Evolutionary conservation across 352 stramenopile species (phyloP).

Genomic region (Phytophthora melonis): DNA sequence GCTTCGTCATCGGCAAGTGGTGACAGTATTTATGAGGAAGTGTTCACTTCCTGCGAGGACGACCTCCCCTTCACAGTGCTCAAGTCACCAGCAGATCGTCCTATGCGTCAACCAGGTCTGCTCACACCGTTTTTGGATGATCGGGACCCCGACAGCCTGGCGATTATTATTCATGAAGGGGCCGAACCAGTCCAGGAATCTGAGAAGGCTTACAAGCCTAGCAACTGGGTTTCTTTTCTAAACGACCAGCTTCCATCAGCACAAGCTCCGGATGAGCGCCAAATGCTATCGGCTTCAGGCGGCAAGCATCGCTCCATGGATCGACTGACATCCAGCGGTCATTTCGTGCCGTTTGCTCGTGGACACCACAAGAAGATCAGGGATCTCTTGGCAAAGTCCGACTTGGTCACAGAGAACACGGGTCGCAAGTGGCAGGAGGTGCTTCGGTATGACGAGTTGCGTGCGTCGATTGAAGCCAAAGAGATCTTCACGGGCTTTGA

Average conservation of each 20-base stretch:
- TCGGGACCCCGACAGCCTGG: conserved; percentile 21
- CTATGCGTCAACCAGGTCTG: conserved; percentile 2
- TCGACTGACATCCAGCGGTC: conserved; percentile 23
- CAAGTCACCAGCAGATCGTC: conserved; percentile 44
- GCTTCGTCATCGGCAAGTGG: conserved; percentile 30
- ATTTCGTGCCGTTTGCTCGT: conserved; percentile 33
- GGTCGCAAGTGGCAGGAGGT: conserved; percentile 78
- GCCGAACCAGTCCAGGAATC: conserved; percentile 10
- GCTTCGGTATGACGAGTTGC: conserved; percentile 76
- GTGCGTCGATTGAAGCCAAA: conserved; percentile 76
- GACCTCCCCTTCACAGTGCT: conserved; percentile 74
- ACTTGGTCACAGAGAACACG: conserved; percentile 68
- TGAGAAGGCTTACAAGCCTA: conserved; percentile 14
- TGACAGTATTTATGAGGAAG: conserved; percentile 60
- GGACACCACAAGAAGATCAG: conserved; percentile 69
- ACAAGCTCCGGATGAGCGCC: neutral
- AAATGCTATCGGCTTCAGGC: conserved; percentile 21
- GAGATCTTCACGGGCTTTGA: conserved; percentile 90
- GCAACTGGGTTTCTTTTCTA: conserved; percentile 60
- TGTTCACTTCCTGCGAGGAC: conserved; percentile 59
- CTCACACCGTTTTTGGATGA: conserved; percentile 43
- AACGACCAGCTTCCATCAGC: conserved; percentile 52
- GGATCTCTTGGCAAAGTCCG: conserved; percentile 68
- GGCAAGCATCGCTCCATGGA: conserved; percentile 33
- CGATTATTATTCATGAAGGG: conserved; percentile 41